A percentile compares a stretch with the other conserved stretches of the same genome.
phyloP scores from a whole-genome alignment of 495 filamentous ascomycete genomes.

The Aspergillus conjunctus region DNA sequence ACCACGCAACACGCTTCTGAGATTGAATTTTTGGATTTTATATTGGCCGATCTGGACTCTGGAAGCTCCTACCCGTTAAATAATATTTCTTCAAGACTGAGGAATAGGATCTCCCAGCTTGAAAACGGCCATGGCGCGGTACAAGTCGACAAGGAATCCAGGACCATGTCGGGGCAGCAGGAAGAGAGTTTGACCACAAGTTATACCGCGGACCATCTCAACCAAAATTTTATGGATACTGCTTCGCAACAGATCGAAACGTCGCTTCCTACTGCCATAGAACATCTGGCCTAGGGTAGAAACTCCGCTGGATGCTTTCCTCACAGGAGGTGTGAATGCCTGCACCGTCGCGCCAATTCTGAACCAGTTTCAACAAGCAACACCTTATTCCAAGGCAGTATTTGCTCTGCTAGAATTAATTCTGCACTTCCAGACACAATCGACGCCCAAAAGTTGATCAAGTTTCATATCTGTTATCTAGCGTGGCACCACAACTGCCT shows the following conservation, averaged over 20 bases:
- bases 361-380: constrained; percentile 20
- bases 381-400: constrained; percentile 19
- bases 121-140: too few relatives aligned
- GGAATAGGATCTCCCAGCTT: constrained; percentile 29
- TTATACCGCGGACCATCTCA: constrained; percentile 10
- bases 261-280: constrained; percentile 35
- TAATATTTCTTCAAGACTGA: constrained; percentile 16
- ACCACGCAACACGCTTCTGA: constrained; percentile 34
- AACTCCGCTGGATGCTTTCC: constrained; percentile 38
- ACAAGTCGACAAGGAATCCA: constrained; percentile 19
- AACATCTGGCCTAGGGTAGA: constrained; percentile 39
- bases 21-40: constrained; percentile 32
- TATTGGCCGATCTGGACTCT: constrained; percentile 31
- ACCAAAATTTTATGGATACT: too few relatives aligned
- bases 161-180: neutral
- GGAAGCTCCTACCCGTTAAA: constrained; percentile 10
- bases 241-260: too few relatives aligned
- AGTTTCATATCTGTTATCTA: too few relatives aligned
- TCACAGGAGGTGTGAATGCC: constrained; percentile 32
- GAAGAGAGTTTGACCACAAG: constrained; percentile 6
- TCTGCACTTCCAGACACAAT: too few relatives aligned
- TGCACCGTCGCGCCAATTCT: constrained; percentile 29
- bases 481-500: too few relatives aligned
- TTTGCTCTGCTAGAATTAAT: constrained; percentile 22
- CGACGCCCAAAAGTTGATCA: too few relatives aligned